Percentiles rank a stretch among this genome's conserved stretches.
phyloP scores from a whole-genome alignment of 192 early-diverging fungal species.

The Phycomyces blakesleeanus region DNA sequence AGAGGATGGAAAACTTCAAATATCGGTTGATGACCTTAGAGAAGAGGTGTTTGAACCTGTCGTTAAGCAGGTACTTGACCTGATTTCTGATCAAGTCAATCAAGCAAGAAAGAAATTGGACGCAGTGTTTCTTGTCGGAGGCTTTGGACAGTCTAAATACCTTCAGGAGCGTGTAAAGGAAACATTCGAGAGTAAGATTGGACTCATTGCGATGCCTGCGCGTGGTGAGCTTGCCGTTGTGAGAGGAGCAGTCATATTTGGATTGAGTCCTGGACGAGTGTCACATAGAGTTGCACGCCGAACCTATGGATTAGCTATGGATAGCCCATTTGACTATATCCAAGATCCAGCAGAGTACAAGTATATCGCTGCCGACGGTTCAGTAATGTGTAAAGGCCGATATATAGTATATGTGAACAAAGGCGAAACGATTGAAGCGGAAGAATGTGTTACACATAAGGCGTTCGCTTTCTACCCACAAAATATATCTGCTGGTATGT shows the following conservation, averaged over 20 bases:
- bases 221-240: constrained; percentile 48
- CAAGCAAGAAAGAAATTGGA: constrained; percentile 29
- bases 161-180: constrained; percentile 39
- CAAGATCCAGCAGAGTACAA: constrained; percentile 40
- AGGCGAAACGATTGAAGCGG: constrained; percentile 34
- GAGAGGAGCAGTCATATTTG: constrained; percentile 48
- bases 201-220: constrained; percentile 42
- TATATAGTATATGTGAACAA: constrained; percentile 36
- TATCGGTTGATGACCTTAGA: constrained; percentile 39
- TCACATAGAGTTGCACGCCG: constrained; percentile 44
- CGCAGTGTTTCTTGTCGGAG: constrained; percentile 48
- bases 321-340: constrained; percentile 40
- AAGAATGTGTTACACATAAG: constrained; percentile 45
- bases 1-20: constrained; percentile 39
- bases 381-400: constrained; percentile 32
- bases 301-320: constrained; percentile 43
- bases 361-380: constrained; percentile 36
- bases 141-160: constrained; percentile 51
- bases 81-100: constrained; percentile 42
- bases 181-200: constrained; percentile 31
- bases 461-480: constrained; percentile 37
- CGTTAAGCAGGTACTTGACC: constrained; percentile 39
- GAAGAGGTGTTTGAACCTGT: constrained; percentile 50
- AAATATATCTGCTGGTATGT: constrained; percentile 25
- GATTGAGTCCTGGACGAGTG: constrained; percentile 42